A percentile compares a stretch with the other conserved stretches of the same genome.
Evolutionary conservation across 768 basidiomycete genomes (phyloP).

Genomic region (Vararia minispora): DNA sequence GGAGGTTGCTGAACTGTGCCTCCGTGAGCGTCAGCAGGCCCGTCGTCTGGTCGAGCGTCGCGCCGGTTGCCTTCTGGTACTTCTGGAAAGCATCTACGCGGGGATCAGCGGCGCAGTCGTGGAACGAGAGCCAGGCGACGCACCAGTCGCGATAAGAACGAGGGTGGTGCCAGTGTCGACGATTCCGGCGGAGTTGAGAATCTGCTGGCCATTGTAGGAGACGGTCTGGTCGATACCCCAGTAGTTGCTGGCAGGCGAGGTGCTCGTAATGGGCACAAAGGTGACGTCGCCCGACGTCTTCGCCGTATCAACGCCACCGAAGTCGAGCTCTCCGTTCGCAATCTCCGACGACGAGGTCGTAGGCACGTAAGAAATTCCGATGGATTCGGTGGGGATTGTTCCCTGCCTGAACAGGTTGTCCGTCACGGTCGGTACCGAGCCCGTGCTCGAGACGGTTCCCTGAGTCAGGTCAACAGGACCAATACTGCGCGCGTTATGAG

Average conservation of each 20-base stretch:
- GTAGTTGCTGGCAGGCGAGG: slow-evolving; percentile 35
- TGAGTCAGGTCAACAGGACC: slow-evolving; percentile 40
- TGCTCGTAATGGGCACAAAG: slow-evolving; percentile 31
- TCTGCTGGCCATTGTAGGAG: slow-evolving; percentile 21
- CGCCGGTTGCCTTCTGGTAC: slow-evolving; percentile 45
- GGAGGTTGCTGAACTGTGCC: slow-evolving; percentile 33
- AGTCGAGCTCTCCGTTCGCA: slow-evolving; percentile 43
- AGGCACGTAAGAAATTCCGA: slow-evolving; percentile 44
- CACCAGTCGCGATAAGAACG: slow-evolving; percentile 37
- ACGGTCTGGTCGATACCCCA: slow-evolving; percentile 39
- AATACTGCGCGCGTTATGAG: slow-evolving; percentile 21
- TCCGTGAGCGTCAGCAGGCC: slow-evolving; percentile 45
- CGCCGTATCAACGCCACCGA: slow-evolving; percentile 37
- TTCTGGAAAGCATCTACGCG: slow-evolving; percentile 37
- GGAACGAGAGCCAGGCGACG: neutral
- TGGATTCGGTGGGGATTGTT: slow-evolving; percentile 30
- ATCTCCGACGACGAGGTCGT: slow-evolving; percentile 23
- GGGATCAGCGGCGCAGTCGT: slow-evolving; percentile 2
- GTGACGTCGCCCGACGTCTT: slow-evolving; percentile 27
- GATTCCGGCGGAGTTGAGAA: slow-evolving; percentile 31
- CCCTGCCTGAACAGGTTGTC: slow-evolving; percentile 43
- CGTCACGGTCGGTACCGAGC: slow-evolving; percentile 41
- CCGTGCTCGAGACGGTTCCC: slow-evolving; percentile 29
- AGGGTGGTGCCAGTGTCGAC: slow-evolving; percentile 46
- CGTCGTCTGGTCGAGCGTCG: slow-evolving; percentile 38